These are phyloP conservation scores for Cyclotella baltica DNA, from an alignment of 108 stramenopile species.

Conservation along the genomic window DNA sequence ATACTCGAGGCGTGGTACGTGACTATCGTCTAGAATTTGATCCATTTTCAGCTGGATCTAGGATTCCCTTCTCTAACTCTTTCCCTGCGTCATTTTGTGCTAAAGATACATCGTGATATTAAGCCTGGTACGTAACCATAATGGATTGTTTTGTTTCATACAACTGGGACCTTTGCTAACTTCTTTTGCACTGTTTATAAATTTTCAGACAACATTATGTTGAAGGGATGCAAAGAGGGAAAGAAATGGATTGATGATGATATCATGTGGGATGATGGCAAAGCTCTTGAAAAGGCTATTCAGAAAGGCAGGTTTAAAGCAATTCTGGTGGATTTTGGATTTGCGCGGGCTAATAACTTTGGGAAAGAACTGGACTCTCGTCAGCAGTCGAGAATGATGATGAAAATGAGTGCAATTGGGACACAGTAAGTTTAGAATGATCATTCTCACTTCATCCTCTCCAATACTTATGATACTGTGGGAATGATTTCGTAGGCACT, in stretches of 20 bases:
- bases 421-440: constrained; percentile 42
- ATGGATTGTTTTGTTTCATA: too few relatives aligned
- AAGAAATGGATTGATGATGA: constrained; percentile 24
- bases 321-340: constrained; percentile 83
- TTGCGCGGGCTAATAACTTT: constrained; percentile 69
- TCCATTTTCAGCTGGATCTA: too few relatives aligned
- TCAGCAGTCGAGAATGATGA: constrained; percentile 26
- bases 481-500: constrained; percentile 10
- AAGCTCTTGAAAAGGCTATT: constrained; percentile 50
- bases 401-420: constrained; percentile 73
- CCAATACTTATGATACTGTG: background rate
- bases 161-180: too few relatives aligned
- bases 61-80: too few relatives aligned
- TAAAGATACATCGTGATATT: constrained; percentile 85
- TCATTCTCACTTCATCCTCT: background rate
- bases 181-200: too few relatives aligned
- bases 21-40: too few relatives aligned
- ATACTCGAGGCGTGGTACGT: constrained; percentile 83
- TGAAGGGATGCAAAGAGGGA: constrained; percentile 39
- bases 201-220: constrained; percentile 77
- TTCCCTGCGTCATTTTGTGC: too few relatives aligned
- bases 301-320: constrained; percentile 64
- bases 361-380: constrained; percentile 60
- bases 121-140: too few relatives aligned
- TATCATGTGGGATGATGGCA: constrained; percentile 71